Evolutionary conservation across 1,284 basidiomycete species (phyloP).

Genomic region (Ganoderma sp.): DNA sequence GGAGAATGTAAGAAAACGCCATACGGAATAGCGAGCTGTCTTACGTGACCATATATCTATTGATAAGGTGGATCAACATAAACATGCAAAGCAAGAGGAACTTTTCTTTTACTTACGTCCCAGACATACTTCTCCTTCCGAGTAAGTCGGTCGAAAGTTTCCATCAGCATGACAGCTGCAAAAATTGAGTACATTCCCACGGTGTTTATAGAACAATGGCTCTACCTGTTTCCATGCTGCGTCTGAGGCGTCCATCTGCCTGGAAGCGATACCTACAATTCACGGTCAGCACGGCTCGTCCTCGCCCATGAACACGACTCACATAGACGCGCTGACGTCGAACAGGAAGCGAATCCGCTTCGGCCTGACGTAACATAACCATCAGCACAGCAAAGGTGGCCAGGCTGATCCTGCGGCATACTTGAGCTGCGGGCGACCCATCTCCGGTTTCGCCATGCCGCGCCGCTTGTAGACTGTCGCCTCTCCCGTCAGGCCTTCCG

Average conservation of each 20-base stretch:
- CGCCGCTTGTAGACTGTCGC: conserved; percentile 71
- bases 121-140: conserved; percentile 73
- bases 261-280: conserved; percentile 69
- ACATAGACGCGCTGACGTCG: conserved; percentile 75
- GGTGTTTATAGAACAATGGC: conserved; percentile 3
- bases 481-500: conserved; percentile 70
- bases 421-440: conserved; percentile 72
- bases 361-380: conserved; percentile 46
- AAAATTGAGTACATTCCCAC: neutral
- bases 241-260: conserved; percentile 65
- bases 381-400: neutral
- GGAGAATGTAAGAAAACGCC: conserved; percentile 1
- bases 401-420: conserved; percentile 32
- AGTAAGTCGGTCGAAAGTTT: conserved; percentile 65
- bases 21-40: conserved; percentile 28
- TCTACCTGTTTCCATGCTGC: conserved; percentile 68
- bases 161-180: conserved; percentile 73
- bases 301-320: conserved; percentile 20
- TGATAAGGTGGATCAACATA: neutral
- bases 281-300: neutral
- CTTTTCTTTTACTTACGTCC: conserved; percentile 56
- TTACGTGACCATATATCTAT: conserved; percentile 69
- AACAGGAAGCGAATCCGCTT: conserved; percentile 74
- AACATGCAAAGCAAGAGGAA: neutral
- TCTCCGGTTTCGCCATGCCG: conserved; percentile 69